Base-by-base conservation (phyloP, 73 alveolate species). In the Stentor roeselii region DNA sequence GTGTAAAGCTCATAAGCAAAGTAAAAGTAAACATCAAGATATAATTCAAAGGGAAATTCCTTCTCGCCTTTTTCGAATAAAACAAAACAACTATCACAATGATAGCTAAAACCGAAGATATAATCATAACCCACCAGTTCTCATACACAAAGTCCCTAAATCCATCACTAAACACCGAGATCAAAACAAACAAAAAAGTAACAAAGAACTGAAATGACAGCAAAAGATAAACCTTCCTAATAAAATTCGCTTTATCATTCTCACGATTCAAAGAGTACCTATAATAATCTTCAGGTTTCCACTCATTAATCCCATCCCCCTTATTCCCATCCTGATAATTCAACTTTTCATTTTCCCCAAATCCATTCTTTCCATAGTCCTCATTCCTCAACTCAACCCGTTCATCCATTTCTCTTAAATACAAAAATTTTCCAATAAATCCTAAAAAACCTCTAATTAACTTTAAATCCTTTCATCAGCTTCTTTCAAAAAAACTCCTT, bases 31-130 rank as follows among this genome's bases (percentile, higher is more conserved):
- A 76, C 75, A 76, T 0, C 60, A 40, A 32, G 14, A 76, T 21
- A 39, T 76, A 76, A 41, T 76, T 76, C 11, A n/a, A 39, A 21
- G 84, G 84, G 84, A 27, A 34, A 36, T 35, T 0, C 39, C 34
- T 76, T 37, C 35, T 6, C 36, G 6, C n/a, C 36, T 76, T 21
- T 76, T 34, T 34, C n/a, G 21, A 6, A 41, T 0, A 76, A 27
- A 76, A 76, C 14, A 76, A 6, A 27, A 40, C 84, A 21, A 34
- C 6, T 21, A 39, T 41, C 0, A 76, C 59, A 15, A 76, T 40
- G 1, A 76, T n/a, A 6, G 84, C 59, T n/a, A 76, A 37, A 21
- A 76, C 39, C 60, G 36, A 15, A 40, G 35, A 76, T 1, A 76
- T 38, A 14, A 76, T 76, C 6, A 2, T 32, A 21, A 76, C n/a